Evolutionary conservation across 371 early-diverging fungal species (phyloP).

Genomic region (Mortierella sp.): DNA sequence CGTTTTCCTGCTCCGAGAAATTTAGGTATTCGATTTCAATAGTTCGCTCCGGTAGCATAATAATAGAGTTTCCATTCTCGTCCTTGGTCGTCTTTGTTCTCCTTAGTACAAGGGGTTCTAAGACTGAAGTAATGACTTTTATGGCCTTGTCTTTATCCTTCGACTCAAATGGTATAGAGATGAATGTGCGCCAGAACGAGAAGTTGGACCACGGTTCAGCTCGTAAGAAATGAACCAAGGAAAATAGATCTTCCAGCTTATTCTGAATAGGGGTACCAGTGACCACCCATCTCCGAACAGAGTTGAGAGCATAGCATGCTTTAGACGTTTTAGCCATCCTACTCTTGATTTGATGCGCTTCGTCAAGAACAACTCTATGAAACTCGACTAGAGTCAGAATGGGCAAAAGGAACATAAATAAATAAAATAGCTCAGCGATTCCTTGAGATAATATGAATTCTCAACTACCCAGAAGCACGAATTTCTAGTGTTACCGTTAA

Average conservation of each 20-base stretch:
- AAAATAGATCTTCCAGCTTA: slow-evolving; percentile 85
- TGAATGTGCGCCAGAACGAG: slow-evolving; percentile 74
- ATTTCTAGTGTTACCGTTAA: slow-evolving; percentile 51
- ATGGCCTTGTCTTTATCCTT: slow-evolving; percentile 67
- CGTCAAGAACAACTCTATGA: slow-evolving; percentile 80
- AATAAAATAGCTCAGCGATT: not conserved
- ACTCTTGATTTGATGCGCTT: slow-evolving; percentile 84
- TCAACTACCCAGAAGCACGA: not conserved
- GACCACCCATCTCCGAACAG: slow-evolving; percentile 82
- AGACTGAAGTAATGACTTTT: slow-evolving; percentile 71
- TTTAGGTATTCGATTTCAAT: slow-evolving; percentile 71
- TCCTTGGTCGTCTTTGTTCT: slow-evolving; percentile 75
- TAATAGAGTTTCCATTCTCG: slow-evolving; percentile 68
- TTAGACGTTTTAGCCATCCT: slow-evolving; percentile 67
- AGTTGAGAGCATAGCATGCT: slow-evolving; percentile 70
- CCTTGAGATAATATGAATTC: not conserved
- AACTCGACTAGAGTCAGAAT: slow-evolving; percentile 55
- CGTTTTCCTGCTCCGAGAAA: slow-evolving; percentile 90
- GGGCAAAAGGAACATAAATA: not conserved
- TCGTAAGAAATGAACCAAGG: slow-evolving; percentile 83
- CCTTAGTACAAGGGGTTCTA: slow-evolving; percentile 76
- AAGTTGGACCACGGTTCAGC: slow-evolving; percentile 79
- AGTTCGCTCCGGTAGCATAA: slow-evolving; percentile 70
- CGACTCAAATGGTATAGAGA: slow-evolving; percentile 74
- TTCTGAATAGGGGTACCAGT: slow-evolving; percentile 86